Conservation (phyloP, 2,329 filamentous ascomycete species). For the Dichotomopilus funicola region DNA sequence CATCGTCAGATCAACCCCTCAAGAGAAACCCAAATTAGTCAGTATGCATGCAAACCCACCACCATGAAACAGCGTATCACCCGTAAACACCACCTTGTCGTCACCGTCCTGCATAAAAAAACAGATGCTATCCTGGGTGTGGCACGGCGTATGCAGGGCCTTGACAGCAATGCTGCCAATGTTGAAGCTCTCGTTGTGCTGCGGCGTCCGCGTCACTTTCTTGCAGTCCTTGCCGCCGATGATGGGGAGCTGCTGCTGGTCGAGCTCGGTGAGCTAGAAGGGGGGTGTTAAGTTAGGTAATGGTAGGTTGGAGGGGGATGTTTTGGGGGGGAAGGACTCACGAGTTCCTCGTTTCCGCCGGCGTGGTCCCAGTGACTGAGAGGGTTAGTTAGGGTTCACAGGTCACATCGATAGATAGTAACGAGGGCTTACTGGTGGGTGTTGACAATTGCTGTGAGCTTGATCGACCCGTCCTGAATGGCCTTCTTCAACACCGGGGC, state of each 20-base stretch:
- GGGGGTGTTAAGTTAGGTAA: conserved; percentile 24
- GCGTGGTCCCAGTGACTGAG: conserved; percentile 86
- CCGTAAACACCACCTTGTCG: conserved; percentile 79
- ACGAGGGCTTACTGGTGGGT: conserved; percentile 75
- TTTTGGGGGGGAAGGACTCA: conserved; percentile 32
- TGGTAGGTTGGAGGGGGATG: background rate
- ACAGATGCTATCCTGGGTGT: conserved; percentile 98
- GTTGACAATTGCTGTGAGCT: conserved; percentile 85
- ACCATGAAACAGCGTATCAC: conserved; percentile 92
- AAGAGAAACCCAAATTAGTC: background rate
- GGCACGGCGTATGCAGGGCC: conserved; percentile 91
- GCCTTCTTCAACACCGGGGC: conserved; percentile 64
- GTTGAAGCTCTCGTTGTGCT: conserved; percentile 69
- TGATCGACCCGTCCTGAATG: conserved; percentile 64
- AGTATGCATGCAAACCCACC: conserved; percentile 42
- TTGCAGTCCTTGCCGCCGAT: conserved; percentile 85
- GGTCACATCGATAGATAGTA: background rate
- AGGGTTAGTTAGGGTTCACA: background rate
- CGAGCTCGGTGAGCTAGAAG: conserved; percentile 32
- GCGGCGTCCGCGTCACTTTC: conserved; percentile 69
- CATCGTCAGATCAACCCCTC: background rate
- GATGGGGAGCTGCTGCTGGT: conserved; percentile 62
- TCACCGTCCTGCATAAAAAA: conserved; percentile 80
- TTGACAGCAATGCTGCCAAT: conserved; percentile 79
- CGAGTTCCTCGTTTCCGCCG: conserved; percentile 80